These are phyloP conservation scores for Mycena leptocephala DNA, from an alignment of 768 basidiomycete genomes.

Conservation along the genomic window DNA sequence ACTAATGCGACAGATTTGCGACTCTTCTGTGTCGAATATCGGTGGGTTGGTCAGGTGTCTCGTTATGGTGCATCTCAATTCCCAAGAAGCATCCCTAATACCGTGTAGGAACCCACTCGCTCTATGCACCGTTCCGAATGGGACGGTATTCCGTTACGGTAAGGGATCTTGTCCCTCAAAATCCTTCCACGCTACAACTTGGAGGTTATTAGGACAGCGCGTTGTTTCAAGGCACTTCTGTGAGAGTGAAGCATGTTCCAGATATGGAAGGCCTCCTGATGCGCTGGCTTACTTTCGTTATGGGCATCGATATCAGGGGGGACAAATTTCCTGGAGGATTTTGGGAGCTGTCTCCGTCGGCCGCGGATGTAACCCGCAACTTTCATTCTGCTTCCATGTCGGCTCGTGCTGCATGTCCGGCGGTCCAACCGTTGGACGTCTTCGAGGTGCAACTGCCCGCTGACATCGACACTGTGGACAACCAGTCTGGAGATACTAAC, in stretches of 20 bases:
- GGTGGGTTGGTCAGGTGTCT: no score
- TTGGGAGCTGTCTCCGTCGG: not conserved
- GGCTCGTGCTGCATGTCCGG: constrained; percentile 5
- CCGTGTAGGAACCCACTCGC: not conserved
- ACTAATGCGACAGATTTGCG: no score
- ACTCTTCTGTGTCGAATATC: no score
- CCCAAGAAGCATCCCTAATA: no score
- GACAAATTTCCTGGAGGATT: not conserved
- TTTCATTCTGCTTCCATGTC: not conserved
- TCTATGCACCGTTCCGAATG: constrained; percentile 29
- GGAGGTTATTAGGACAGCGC: constrained; percentile 16
- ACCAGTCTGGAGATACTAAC: not conserved
- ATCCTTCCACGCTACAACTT: no score
- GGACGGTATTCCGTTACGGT: constrained; percentile 19
- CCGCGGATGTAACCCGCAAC: no score
- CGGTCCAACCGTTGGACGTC: constrained; percentile 25
- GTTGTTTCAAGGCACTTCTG: constrained; percentile 24
- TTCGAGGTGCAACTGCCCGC: constrained; percentile 22
- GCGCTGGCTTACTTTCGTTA: not conserved
- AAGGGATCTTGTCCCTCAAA: no score
- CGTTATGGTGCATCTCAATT: no score
- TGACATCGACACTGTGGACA: constrained; percentile 20
- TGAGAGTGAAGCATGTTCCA: constrained; percentile 14
- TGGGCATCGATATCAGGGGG: not conserved
- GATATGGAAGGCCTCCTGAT: constrained; percentile 5